Evolutionary conservation across 1,284 basidiomycete genomes (phyloP).

Genomic region (Fomes fomentarius): DNA sequence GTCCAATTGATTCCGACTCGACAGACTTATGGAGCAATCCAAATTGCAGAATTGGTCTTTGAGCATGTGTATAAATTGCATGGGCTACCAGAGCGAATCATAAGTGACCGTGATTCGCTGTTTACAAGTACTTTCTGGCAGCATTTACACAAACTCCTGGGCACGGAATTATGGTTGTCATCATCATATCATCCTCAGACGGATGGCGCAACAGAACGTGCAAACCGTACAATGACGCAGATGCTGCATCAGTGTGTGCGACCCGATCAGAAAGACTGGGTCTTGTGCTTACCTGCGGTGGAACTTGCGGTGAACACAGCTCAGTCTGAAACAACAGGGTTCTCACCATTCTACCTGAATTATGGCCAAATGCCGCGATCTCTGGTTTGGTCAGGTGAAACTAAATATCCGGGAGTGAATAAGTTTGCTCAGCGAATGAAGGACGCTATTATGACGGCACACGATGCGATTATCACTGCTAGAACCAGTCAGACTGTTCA

Average conservation of each 20-base stretch:
- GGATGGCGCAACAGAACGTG: constrained; percentile 43
- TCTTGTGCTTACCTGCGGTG: neutral
- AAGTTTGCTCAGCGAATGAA: neutral
- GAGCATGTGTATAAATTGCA: constrained; percentile 41
- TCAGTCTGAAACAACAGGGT: constrained; percentile 35
- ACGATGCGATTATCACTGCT: neutral
- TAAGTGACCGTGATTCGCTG: constrained; percentile 44
- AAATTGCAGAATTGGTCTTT: constrained; percentile 44
- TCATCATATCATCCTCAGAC: constrained; percentile 49
- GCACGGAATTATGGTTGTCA: constrained; percentile 41
- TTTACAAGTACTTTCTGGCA: constrained; percentile 51
- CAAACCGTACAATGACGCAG: constrained; percentile 42
- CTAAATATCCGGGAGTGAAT: neutral
- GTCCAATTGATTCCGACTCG: constrained; percentile 35
- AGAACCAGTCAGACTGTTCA: neutral
- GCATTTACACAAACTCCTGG: constrained; percentile 37
- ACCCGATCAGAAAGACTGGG: constrained; percentile 32
- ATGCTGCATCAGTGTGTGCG: constrained; percentile 40
- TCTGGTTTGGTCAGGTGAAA: neutral
- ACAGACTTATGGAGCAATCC: constrained; percentile 34
- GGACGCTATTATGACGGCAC: neutral
- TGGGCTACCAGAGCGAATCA: constrained; percentile 43
- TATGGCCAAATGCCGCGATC: constrained; percentile 17
- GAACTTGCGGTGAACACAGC: constrained; percentile 19
- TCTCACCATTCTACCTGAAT: constrained; percentile 33